phyloP scores from a whole-genome alignment of 257 asterid genomes.

The Anisodus acutangulus region DNA sequence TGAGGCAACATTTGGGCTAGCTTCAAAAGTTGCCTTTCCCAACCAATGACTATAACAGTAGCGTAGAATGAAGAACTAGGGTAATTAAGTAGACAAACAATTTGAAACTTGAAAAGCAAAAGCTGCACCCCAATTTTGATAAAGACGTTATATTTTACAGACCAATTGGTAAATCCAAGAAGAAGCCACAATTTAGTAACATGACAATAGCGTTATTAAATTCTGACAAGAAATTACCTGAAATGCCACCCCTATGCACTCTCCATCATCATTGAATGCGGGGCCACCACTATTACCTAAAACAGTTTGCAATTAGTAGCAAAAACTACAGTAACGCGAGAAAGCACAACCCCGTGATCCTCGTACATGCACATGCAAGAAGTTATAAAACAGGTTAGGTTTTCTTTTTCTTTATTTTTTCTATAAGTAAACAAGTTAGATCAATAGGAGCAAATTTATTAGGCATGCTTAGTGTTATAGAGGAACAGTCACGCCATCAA shows the following conservation, averaged over 20 bases:
- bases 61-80: neutral
- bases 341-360: constrained; percentile 20
- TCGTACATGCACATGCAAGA: neutral
- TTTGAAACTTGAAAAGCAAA: constrained; percentile 19
- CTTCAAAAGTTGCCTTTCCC: neutral
- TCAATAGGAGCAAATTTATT: constrained; percentile 1
- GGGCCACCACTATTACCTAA: constrained; percentile 99
- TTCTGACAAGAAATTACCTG: constrained; percentile 60
- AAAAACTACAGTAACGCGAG: constrained; percentile 23
- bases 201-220: constrained; percentile 2
- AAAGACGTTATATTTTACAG: neutral
- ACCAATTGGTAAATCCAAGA: constrained; percentile 22
- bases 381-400: neutral
- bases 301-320: constrained; percentile 38
- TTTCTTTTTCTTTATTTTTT: neutral
- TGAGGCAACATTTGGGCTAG: neutral
- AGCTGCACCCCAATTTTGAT: neutral
- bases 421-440: neutral
- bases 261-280: constrained; percentile 93
- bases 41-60: constrained; percentile 2
- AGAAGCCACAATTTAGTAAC: neutral
- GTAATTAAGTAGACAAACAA: constrained; percentile 5
- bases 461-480: neutral
- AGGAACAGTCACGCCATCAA: constrained; percentile 8
- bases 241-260: constrained; percentile 98